phyloP scores from a whole-genome alignment of 805 yeast genomes.

The Sporopachydermia quercuum region DNA sequence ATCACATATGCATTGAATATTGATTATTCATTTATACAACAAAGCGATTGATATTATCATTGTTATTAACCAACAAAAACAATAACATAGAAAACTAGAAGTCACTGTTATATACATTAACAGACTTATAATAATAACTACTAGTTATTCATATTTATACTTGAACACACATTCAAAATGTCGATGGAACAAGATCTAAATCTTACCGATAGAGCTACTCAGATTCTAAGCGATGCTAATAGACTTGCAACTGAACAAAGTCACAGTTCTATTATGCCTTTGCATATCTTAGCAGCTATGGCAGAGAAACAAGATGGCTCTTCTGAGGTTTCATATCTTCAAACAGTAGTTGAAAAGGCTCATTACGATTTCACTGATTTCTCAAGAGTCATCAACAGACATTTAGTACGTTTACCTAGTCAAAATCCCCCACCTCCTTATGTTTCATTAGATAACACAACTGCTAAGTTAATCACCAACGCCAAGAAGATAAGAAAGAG shows the following conservation, averaged over 20 bases:
- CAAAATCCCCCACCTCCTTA: constrained; percentile 85
- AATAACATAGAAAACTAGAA: not conserved
- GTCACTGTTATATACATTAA: not conserved
- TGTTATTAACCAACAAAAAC: not conserved
- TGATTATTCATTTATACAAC: not conserved
- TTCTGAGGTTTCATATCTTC: constrained; percentile 48
- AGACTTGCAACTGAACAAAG: constrained; percentile 73
- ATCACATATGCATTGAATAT: not conserved
- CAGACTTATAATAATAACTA: no score
- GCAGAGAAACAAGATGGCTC: constrained; percentile 47
- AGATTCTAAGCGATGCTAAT: constrained; percentile 63
- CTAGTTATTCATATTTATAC: no score
- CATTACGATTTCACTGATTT: constrained; percentile 76
- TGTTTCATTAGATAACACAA: constrained; percentile 57
- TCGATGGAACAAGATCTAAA: constrained; percentile 54
- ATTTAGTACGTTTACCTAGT: constrained; percentile 70
- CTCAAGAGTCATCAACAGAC: constrained; percentile 67
- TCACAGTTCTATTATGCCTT: constrained; percentile 73
- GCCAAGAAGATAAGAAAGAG: constrained; percentile 69
- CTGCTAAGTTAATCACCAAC: constrained; percentile 56
- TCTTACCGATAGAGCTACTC: constrained; percentile 88
- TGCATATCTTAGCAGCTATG: constrained; percentile 87
- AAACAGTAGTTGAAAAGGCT: constrained; percentile 72
- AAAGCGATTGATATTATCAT: not conserved
- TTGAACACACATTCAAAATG: constrained; percentile 3